Evolutionary conservation across 2,329 filamentous ascomycete genomes (phyloP).

Genomic region (Diplodia sapinea): DNA sequence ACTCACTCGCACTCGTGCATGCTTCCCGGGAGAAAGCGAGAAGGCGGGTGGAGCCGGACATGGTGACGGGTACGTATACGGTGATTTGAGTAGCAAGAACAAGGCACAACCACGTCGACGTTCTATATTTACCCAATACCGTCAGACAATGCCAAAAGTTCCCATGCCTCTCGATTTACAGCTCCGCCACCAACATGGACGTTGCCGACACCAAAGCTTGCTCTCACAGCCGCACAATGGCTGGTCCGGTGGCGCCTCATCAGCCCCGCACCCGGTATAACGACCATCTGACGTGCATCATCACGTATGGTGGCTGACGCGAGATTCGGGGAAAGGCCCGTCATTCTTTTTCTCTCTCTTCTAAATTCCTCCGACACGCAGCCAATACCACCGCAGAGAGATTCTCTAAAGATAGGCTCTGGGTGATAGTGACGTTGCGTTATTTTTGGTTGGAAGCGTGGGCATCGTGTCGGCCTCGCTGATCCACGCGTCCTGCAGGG

Average conservation of each 20-base stretch:
- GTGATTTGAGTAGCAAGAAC: not conserved
- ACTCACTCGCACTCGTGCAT: not conserved
- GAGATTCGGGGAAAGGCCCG: not conserved
- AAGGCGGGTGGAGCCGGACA: not conserved
- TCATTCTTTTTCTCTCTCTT: not conserved
- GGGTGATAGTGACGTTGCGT: not conserved
- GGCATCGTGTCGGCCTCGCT: not conserved
- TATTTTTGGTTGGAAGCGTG: not conserved
- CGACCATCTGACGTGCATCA: not conserved
- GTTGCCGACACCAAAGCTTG: not conserved
- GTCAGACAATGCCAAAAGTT: too few species aligned
- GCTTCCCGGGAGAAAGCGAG: not conserved
- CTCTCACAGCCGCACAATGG: not conserved
- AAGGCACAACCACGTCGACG: too few species aligned
- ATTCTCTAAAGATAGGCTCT: not conserved
- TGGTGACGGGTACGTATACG: not conserved
- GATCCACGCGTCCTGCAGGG: not conserved
- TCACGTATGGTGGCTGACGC: not conserved
- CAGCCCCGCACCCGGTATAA: not conserved
- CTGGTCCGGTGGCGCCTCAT: not conserved
- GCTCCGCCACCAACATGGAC: not conserved
- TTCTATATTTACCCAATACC: not conserved
- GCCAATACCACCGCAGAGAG: not conserved
- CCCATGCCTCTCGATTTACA: not conserved
- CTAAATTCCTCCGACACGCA: not conserved